Evolutionary conservation across 2,329 filamentous ascomycete species (phyloP), one percentile per base, ranked within the genome.

Genomic region (Calycina herbarum): DNA sequence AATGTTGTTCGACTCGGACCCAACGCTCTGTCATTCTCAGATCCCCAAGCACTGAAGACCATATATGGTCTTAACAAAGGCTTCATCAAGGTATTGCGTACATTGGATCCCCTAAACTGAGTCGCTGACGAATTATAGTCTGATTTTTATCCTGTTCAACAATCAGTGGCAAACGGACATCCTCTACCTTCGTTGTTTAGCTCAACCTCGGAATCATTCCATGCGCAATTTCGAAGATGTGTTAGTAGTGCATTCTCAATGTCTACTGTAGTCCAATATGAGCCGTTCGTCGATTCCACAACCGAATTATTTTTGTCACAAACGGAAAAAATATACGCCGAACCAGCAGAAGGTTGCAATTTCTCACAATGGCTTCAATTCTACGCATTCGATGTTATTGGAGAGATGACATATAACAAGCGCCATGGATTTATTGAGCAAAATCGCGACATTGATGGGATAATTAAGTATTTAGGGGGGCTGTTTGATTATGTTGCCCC

Each of bases 61-160:
- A 94, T 95, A 57, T 96, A 95, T 75, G 91, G 91, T 0, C 78
- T 94, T 56, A 94, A 94, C 76, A 94, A 94, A 77, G 90, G 91
- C 0, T 90, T 93, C 71, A 79, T 85, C 59, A 95, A 95, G 85
- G 90, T 91, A 77, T 67, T 3, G 11, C 8, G 13, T 58, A 10
- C 45, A 35, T 20, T 54, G 65, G 15, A 66, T 24, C 35, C 3
- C 17, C 3, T 6, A 20, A 24, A 15, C 5, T 59, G n/a, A 56
- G n/a, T 40, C 61, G 29, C 51, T 64, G 56, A 62, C 31, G 20
- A 27, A 24, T 10, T 17, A 7, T 62, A 92, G 88, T 93, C 90
- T 35, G 88, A 91, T 69, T 94, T 94, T 75, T 94, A 94, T 73
- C 85, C 90, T 0, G 89, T 94, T 2, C 91, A 94, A 74, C 87